phyloP scores from a whole-genome alignment of 805 yeast species.

The Sungouiozyma ichnusensis region DNA sequence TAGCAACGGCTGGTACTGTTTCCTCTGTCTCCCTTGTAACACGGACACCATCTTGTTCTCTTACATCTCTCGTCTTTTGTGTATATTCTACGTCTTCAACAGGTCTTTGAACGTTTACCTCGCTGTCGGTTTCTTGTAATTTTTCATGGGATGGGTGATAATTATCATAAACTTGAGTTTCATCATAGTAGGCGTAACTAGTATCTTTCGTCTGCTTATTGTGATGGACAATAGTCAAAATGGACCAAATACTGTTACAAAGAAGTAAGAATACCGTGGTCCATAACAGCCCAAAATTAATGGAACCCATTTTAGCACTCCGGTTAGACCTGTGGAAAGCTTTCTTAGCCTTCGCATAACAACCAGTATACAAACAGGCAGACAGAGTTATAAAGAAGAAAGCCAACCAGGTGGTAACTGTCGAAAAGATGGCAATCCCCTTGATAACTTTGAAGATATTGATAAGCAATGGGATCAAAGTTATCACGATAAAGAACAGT shows the following conservation, averaged over 20 bases:
- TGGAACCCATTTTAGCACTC: slow-evolving; percentile 35
- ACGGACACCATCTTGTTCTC: not conserved
- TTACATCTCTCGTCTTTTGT: not conserved
- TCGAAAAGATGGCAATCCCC: slow-evolving; percentile 12
- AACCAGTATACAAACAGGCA: slow-evolving; percentile 43
- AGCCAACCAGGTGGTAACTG: slow-evolving; percentile 27
- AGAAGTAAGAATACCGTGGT: slow-evolving; percentile 16
- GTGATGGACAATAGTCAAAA: slow-evolving; percentile 7
- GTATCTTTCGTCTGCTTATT: slow-evolving; percentile 4
- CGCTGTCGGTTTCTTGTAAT: not conserved
- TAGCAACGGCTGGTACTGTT: not conserved
- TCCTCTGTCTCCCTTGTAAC: not conserved
- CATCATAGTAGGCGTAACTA: slow-evolving; percentile 2
- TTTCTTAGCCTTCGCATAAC: slow-evolving; percentile 43
- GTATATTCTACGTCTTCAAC: not conserved
- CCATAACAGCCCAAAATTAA: slow-evolving; percentile 58
- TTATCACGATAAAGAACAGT: slow-evolving; percentile 40
- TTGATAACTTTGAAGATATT: slow-evolving; percentile 14
- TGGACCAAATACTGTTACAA: slow-evolving; percentile 15
- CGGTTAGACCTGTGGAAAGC: slow-evolving; percentile 37
- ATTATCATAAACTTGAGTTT: slow-evolving; percentile 4
- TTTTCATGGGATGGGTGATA: not conserved
- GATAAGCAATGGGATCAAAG: slow-evolving; percentile 33
- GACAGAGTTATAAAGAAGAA: slow-evolving; percentile 36
- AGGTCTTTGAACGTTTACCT: slow-evolving; percentile 2